Evolutionary conservation across 805 yeast species (phyloP), one percentile per base, ranked within the genome.

Genomic region (Hanseniaspora clermontiae): DNA sequence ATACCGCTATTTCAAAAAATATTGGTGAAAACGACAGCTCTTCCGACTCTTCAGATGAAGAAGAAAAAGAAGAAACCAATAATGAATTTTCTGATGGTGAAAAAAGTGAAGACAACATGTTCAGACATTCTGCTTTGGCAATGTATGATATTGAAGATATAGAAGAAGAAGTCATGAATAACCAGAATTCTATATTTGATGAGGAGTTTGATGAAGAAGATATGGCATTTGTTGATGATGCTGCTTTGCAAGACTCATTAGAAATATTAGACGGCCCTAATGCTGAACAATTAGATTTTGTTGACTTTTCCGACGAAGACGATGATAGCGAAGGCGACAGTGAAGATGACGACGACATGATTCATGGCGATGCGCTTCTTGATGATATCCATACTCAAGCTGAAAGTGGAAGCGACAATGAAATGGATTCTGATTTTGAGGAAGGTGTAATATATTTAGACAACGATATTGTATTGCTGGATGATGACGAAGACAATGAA

Each of bases 91-190:
- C 80, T n/a, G 80, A 77, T 31, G 87, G 83, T 39, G 73, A 72
- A 43, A 71, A 72, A 20, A 95, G 84, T 54, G 91, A 87, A 54
- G 79, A 89, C 0, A 90, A 90, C 66, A 72, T 90, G 64, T 81
- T 91, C 68, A 74, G 84, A 42, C 90, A 93, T 65, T 90, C 97
- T 0, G 87, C 97, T 0, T 73, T 91, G 43, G 97, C 96, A 1
- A 90, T 91, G 95, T 91, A 84, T 66, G 97, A 91, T 62, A 82
- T 86, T 42, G 86, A 77, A 37, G 93, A 83, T 52, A 76, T 78
- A 38, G 84, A 80, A 60, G 78, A 79, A 46, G 84, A 81, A 37
- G 84, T 79, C 12, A 47, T 51, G 43, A 76, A 73, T 29, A 79
- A 75, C 29, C 81, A 74, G 5, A 73, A 72, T 10, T 74, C 73